Percentiles rank a stretch among this genome's conserved stretches.
phyloP scores from a whole-genome alignment of 352 stramenopile genomes.

The Pythium coloratum region DNA sequence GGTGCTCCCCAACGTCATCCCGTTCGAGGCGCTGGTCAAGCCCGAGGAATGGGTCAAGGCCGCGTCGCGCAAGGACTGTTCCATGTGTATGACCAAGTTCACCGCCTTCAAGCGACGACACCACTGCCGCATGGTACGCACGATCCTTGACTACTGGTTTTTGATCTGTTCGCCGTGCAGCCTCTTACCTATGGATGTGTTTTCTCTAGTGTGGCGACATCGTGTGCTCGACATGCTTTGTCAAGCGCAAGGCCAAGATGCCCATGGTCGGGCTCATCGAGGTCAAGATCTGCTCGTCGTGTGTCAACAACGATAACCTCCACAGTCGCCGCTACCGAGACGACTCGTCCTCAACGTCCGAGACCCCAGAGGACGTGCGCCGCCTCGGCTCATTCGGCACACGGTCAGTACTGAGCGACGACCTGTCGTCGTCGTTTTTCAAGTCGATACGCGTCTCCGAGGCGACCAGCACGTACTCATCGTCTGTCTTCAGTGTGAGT shows the following conservation, averaged over 20 bases:
- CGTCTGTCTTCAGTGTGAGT: slow-evolving; percentile 23
- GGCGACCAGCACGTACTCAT: slow-evolving; percentile 23
- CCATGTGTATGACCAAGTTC: slow-evolving; percentile 29
- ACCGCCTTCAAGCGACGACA: slow-evolving; percentile 25
- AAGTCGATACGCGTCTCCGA: slow-evolving; percentile 14
- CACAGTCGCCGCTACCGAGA: slow-evolving; percentile 10
- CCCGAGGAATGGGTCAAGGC: slow-evolving; percentile 25
- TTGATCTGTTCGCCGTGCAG: too few species aligned
- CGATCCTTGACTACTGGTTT: too few species aligned
- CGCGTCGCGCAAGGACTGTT: slow-evolving; percentile 21
- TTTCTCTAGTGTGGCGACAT: slow-evolving; percentile 22
- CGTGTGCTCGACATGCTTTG: slow-evolving; percentile 25
- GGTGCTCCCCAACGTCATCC: slow-evolving; percentile 11
- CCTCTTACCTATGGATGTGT: too few species aligned
- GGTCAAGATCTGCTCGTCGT: slow-evolving; percentile 28
- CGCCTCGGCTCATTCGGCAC: slow-evolving; percentile 7
- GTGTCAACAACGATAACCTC: slow-evolving; percentile 20
- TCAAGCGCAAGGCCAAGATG: slow-evolving; percentile 29
- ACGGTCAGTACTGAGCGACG: slow-evolving; percentile 9
- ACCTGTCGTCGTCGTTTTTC: slow-evolving; percentile 16
- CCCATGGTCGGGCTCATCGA: slow-evolving; percentile 28
- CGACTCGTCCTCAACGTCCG: slow-evolving; percentile 3
- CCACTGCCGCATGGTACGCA: slow-evolving; percentile 26
- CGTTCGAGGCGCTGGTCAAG: slow-evolving; percentile 26
- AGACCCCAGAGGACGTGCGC: neutral